Base-by-base conservation (phyloP, 305 asterid genomes). In the Fraxinus floribunda region DNA sequence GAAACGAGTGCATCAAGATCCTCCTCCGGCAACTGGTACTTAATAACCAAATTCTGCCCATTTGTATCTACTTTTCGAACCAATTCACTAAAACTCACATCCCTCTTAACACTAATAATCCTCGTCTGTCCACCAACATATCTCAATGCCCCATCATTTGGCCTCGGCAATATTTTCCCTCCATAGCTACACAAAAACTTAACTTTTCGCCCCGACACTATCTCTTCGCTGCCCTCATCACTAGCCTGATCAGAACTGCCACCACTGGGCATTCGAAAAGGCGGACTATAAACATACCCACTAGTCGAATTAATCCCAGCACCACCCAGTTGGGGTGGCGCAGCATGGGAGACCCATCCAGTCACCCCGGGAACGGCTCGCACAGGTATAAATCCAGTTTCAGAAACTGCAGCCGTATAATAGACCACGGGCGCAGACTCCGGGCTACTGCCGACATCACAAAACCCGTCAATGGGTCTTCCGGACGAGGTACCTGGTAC, bases 101-200 rank as follows among this genome's bases (percentile, higher is more conserved):
- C 93, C 85, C 92, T 91, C 84, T 89, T 91, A 66, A 96, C 88
- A 79, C 91, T 91, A 78, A 94, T 86, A 78, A 94, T 92, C 91
- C 97, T 91, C 79, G 98, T 96, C 82, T 93, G 98, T 80, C 99
- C 99, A 80, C 98, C 98, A 80, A 94, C 99, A 78, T 96, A 96
- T 88, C 99, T 92, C 88, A 96, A 86, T 0, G 91, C 88, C 75
- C 98, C 95, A 74, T 96, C 98, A 86, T 94, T 92, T 66, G 96
- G 90, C 71, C 99, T 91, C 1, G 99, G 99, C 83, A 94, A 71
- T 84, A 96, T 93, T 81, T 92, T 94, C 86, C 99, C 99, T 75
- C 98, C 98, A 84, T 92, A 94, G 92, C 99, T 96, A 86, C 99
- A 94, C 88, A 96, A 82, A 77, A 96, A 87, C 85, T 96, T 96